A percentile compares a stretch with the other conserved stretches of the same genome.
Conservation (phyloP, 2,329 filamentous ascomycete species). For the Annulohypoxylon truncatum region DNA sequence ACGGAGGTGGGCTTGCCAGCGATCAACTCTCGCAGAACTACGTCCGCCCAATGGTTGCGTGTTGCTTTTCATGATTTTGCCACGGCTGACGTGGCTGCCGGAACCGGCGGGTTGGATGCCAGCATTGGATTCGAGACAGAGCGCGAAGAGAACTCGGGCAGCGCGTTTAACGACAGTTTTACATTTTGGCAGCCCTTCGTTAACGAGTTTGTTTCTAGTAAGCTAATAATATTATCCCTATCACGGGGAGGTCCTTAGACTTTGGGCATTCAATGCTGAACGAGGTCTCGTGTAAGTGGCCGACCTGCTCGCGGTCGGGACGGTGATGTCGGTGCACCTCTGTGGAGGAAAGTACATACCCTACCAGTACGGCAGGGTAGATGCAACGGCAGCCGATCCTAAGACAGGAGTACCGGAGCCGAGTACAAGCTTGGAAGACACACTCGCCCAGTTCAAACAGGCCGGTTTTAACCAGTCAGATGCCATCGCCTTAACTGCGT, state of each 20-base stretch:
- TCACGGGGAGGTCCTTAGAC: not conserved
- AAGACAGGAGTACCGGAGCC: slow-evolving; percentile 48
- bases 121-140: slow-evolving; percentile 48
- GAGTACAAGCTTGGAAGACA: slow-evolving; percentile 42
- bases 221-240: slow-evolving; percentile 20
- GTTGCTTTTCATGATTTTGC: slow-evolving; percentile 48
- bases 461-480: slow-evolving; percentile 45
- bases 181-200: slow-evolving; percentile 47
- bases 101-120: slow-evolving; percentile 48
- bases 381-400: slow-evolving; percentile 44
- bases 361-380: slow-evolving; percentile 45
- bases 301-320: slow-evolving; percentile 47
- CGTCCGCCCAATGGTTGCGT: slow-evolving; percentile 46
- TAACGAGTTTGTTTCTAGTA: slow-evolving; percentile 47
- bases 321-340: slow-evolving; percentile 48
- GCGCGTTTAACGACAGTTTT: slow-evolving; percentile 48
- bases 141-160: slow-evolving; percentile 45
- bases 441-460: slow-evolving; percentile 42
- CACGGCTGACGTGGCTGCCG: slow-evolving; percentile 42
- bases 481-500: slow-evolving; percentile 45
- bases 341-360: slow-evolving; percentile 47
- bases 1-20: slow-evolving; percentile 41
- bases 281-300: slow-evolving; percentile 40
- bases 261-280: slow-evolving; percentile 6
- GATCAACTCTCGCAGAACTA: slow-evolving; percentile 43